Conservation (phyloP, 805 yeast species). For the Priceomyces haplophilus region DNA sequence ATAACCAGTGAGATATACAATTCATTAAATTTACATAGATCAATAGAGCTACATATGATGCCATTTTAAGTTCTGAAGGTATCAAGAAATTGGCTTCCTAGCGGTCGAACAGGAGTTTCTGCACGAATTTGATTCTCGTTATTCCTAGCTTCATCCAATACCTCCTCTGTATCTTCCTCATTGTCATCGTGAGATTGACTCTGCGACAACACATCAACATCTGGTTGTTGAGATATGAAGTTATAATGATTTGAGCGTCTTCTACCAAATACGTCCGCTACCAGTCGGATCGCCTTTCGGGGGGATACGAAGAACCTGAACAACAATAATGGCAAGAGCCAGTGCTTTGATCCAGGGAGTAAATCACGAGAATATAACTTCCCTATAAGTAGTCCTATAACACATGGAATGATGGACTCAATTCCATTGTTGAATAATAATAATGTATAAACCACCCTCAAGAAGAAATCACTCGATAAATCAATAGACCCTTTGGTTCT, state of each 20-base stretch:
- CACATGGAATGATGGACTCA: slow-evolving; percentile 32
- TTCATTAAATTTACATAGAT: too few relatives aligned
- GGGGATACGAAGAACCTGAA: slow-evolving; percentile 31
- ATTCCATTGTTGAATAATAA: slow-evolving; percentile 39
- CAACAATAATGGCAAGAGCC: slow-evolving; percentile 29
- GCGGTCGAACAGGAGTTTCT: slow-evolving; percentile 60
- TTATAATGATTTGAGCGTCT: slow-evolving; percentile 8
- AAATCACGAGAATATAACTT: slow-evolving; percentile 32
- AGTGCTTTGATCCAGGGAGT: slow-evolving; percentile 34
- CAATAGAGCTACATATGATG: too few relatives aligned
- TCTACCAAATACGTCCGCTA: slow-evolving; percentile 1
- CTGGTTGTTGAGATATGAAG: slow-evolving; percentile 2
- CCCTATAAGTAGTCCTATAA: slow-evolving; percentile 38
- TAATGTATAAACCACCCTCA: slow-evolving; percentile 35
- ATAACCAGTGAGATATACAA: too few relatives aligned
- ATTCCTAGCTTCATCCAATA: slow-evolving; percentile 26
- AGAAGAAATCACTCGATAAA: slow-evolving; percentile 36
- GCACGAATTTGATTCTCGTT: slow-evolving; percentile 35
- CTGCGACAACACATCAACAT: slow-evolving; percentile 2
- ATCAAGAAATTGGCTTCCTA: slow-evolving; percentile 59
- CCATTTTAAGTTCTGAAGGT: slow-evolving; percentile 46
- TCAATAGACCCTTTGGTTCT: background rate
- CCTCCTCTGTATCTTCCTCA: slow-evolving; percentile 18
- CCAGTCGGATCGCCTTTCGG: slow-evolving; percentile 7
- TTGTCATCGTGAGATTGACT: slow-evolving; percentile 1